Evolutionary conservation across 2,329 filamentous ascomycete genomes (phyloP), one percentile per base, ranked within the genome.

Genomic region (Pestalotiopsis sp.): DNA sequence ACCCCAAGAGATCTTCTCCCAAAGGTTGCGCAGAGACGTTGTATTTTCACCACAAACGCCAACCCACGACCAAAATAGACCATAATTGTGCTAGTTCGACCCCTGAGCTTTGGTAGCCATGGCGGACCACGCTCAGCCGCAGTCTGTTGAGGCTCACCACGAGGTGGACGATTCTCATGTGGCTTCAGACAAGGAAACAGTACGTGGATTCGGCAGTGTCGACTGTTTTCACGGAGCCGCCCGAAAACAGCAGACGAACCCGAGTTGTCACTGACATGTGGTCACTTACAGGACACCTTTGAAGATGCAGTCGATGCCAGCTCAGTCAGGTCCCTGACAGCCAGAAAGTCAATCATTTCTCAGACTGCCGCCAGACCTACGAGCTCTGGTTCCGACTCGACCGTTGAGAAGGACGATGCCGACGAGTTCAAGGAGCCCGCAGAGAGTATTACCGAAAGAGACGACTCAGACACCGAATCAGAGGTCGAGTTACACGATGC

Each of bases 231-330:
- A 49, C 45, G n/a, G n/a, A 20, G 20, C 3, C 17, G 7, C 17
- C 17, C 45, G 7, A 9, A 9, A 52, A 9, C 45, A 52, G 45
- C 45, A n/a, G 5, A n/a, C 45, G 20, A 52, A 20, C n/a, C 65
- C 14, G 31, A 65, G 60, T 57, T 63, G 27, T 14, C 23, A 45
- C 68, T 49, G 64, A 65, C 38, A 63, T 23, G 39, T 13, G 65
- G 25, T 2, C 60, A n/a, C 69, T n/a, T n/a, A 65, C 73, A 93
- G 91, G 91, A 95, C 75, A 88, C 88, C 17, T 97, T 97, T 76
- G 93, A 97, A 82, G 94, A 97, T 84, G 94, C 93, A 67, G 83
- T 89, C 73, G 92, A 93, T 79, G 88, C 85, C 69, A 81, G 84
- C 60, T 90, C 89, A 41, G 83, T 88, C 66, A 88, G 91, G 70